Percentiles rank a stretch among this genome's conserved stretches.
Evolutionary conservation across 2,329 filamentous ascomycete genomes (phyloP).

Genomic region (Aspergillus sergii): DNA sequence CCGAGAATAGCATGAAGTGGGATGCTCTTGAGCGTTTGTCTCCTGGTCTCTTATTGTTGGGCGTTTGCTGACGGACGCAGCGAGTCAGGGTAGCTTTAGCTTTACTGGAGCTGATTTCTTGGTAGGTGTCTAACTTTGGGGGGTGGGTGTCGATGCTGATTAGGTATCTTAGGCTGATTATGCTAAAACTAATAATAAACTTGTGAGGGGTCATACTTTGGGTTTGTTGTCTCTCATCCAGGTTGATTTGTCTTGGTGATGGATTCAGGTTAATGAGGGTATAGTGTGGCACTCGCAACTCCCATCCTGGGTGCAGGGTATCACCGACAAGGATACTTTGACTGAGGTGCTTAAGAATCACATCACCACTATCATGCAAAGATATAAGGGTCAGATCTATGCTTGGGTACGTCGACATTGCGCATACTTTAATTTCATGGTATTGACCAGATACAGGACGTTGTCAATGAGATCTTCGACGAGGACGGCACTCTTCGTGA

Average conservation of each 20-base stretch:
- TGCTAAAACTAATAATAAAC: conserved; percentile 40
- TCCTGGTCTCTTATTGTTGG: background rate
- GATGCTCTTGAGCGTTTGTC: conserved; percentile 58
- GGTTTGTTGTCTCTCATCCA: conserved; percentile 25
- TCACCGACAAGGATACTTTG: conserved; percentile 53
- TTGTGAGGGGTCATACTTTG: conserved; percentile 65
- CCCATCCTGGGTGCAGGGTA: conserved; percentile 48
- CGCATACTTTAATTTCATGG: too few species aligned
- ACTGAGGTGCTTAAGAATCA: conserved; percentile 54
- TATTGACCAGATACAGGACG: conserved; percentile 23
- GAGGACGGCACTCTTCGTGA: conserved; percentile 62
- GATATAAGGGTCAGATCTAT: conserved; percentile 40
- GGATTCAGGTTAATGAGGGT: background rate
- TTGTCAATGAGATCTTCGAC: conserved; percentile 39
- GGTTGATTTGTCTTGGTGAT: too few species aligned
- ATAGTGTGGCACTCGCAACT: conserved; percentile 44
- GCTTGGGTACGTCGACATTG: conserved; percentile 33
- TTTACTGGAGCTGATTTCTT: conserved; percentile 58
- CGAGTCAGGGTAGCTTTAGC: conserved; percentile 56
- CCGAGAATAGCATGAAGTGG: conserved; percentile 68
- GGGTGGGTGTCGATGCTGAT: conserved; percentile 66
- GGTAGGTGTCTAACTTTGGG: conserved; percentile 51
- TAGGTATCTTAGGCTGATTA: conserved; percentile 35
- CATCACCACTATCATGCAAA: conserved; percentile 37
- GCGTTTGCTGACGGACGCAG: conserved; percentile 8